Percentiles rank a stretch among this genome's conserved stretches.
Evolutionary conservation across 371 early-diverging fungal species (phyloP).

Genomic region (Catenaria anguillulae): DNA sequence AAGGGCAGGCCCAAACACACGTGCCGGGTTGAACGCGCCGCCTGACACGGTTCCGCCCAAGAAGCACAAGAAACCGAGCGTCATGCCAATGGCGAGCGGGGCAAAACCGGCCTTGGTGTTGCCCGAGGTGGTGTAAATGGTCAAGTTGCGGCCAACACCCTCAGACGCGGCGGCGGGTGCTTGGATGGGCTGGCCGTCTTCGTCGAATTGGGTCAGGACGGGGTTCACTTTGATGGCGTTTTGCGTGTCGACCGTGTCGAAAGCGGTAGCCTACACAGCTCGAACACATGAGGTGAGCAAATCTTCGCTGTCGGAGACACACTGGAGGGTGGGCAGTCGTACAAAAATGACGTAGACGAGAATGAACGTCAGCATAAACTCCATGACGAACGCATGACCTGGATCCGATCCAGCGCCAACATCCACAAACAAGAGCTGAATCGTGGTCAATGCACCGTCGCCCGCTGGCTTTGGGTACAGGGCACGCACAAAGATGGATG

Average conservation of each 20-base stretch:
- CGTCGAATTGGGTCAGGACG: constrained; percentile 14
- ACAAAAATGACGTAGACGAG: constrained; percentile 54
- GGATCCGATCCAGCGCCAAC: constrained; percentile 18
- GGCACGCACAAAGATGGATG: constrained; percentile 31
- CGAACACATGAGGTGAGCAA: too few species aligned
- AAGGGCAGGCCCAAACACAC: constrained; percentile 36
- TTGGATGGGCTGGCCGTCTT: constrained; percentile 4
- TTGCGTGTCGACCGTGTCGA: constrained; percentile 47
- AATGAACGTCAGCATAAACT: constrained; percentile 44
- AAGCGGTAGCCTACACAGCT: constrained; percentile 42
- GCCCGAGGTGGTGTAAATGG: constrained; percentile 43
- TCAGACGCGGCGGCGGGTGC: constrained; percentile 10
- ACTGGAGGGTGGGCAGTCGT: too few species aligned
- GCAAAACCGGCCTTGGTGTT: constrained; percentile 46
- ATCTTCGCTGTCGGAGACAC: too few species aligned
- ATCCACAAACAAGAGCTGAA: constrained; percentile 25
- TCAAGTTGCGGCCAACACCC: constrained; percentile 27
- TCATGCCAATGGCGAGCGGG: constrained; percentile 41
- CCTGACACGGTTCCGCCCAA: constrained; percentile 47
- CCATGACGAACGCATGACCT: constrained; percentile 39
- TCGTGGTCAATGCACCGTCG: constrained; percentile 13
- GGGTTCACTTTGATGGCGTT: constrained; percentile 25
- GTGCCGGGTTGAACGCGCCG: constrained; percentile 58
- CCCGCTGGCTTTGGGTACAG: constrained; percentile 33
- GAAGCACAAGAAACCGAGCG: constrained; percentile 50